These are phyloP conservation scores for Xylaria sp. DNA, from an alignment of 2,329 filamentous ascomycete species.

Conservation along the genomic window DNA sequence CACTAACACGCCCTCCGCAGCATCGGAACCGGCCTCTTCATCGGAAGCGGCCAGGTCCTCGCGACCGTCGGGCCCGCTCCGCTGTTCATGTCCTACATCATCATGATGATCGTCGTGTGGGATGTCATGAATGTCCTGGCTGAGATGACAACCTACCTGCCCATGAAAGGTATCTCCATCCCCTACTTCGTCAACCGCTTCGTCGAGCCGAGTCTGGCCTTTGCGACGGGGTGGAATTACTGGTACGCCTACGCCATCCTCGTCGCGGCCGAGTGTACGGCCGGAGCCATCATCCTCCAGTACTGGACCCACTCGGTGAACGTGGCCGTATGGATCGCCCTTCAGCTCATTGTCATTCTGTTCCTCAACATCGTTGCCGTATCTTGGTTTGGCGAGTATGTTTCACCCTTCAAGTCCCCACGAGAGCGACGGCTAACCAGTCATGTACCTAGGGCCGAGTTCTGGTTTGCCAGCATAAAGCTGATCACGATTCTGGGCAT, in stretches of 20 bases:
- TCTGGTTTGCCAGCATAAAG: conserved; percentile 57
- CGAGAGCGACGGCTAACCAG: not conserved
- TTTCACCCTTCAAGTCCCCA: not conserved
- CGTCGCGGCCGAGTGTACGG: conserved; percentile 53
- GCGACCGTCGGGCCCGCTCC: conserved; percentile 57
- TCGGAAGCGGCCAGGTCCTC: conserved; percentile 55
- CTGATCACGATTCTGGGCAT: conserved; percentile 54
- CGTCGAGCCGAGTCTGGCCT: conserved; percentile 50
- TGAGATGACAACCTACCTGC: conserved; percentile 52
- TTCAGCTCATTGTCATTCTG: conserved; percentile 50
- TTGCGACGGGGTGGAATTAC: conserved; percentile 56
- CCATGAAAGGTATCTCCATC: conserved; percentile 51
- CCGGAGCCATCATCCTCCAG: conserved; percentile 52
- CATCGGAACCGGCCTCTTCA: conserved; percentile 60
- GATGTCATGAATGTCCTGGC: conserved; percentile 50
- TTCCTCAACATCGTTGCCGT: conserved; percentile 54
- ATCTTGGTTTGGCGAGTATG: conserved; percentile 49
- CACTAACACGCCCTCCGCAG: conserved; percentile 24
- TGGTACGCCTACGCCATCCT: conserved; percentile 58
- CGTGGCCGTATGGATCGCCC: conserved; percentile 54
- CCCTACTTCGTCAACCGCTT: conserved; percentile 53
- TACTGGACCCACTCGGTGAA: conserved; percentile 53
- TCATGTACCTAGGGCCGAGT: conserved; percentile 40
- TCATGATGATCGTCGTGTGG: conserved; percentile 51
- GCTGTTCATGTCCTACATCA: conserved; percentile 62